Evolutionary conservation across 805 yeast genomes (phyloP).

Genomic region (Brettanomyces bruxellensis): DNA sequence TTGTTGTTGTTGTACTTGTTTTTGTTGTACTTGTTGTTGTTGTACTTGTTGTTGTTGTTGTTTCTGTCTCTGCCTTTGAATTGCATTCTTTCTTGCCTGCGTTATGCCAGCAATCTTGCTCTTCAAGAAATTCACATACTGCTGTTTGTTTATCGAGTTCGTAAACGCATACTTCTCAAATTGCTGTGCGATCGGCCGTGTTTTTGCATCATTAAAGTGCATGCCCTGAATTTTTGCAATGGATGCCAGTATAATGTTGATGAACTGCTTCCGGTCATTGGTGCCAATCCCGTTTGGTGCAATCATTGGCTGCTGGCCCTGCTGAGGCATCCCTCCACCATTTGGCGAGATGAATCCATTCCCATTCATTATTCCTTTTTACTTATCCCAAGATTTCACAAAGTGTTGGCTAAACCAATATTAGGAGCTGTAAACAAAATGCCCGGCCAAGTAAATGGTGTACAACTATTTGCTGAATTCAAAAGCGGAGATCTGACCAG

Average conservation of each 20-base stretch:
- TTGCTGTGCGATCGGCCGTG: conserved; percentile 55
- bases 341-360: neutral
- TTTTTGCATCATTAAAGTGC: conserved; percentile 26
- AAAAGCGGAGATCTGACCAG: too few species aligned
- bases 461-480: too few species aligned
- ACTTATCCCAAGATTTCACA: too few species aligned
- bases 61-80: conserved; percentile 16
- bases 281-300: conserved; percentile 15
- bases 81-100: conserved; percentile 23
- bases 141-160: conserved; percentile 47
- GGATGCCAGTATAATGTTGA: conserved; percentile 22
- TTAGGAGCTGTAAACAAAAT: too few species aligned
- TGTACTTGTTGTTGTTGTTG: conserved; percentile 16
- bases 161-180: conserved; percentile 59
- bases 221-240: conserved; percentile 26
- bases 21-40: conserved; percentile 16
- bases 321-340: neutral
- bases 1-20: conserved; percentile 2
- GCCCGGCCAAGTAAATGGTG: too few species aligned
- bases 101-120: conserved; percentile 29
- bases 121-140: conserved; percentile 43
- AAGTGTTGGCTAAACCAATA: too few species aligned
- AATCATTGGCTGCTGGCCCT: neutral
- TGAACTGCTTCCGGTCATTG: conserved; percentile 25
- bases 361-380: neutral